Evolutionary conservation across 1,284 basidiomycete species (phyloP), one percentile per base, ranked within the genome.

Genomic region (Apiotrichum porosum): DNA sequence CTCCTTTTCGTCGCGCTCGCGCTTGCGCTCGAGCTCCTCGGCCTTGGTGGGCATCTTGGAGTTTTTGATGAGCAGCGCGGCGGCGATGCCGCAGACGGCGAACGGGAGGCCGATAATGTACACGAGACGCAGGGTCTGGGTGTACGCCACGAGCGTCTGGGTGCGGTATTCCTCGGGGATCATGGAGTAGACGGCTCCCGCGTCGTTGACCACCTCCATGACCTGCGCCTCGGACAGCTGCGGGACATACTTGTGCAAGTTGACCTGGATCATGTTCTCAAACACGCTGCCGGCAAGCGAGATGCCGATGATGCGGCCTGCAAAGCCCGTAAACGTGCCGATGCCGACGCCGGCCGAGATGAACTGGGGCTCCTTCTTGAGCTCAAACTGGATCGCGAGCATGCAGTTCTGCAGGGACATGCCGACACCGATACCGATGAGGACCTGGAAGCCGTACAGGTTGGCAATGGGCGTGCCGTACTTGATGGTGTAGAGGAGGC

Each of bases 211-310:
- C 28, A 72, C 56, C 22, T 57, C 56, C 9, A 38, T 12, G 19
- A 62, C 28, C 36, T 58, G 36, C 6, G 37, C 6, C 12, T 44
- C 42, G 1, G 62, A 48, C 4, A 72, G 49, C 9, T 40, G 42
- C 0, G 69, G 60, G 2, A 62, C 68, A 48, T 60, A 57, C 30
- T 54, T 49, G 35, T 38, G 34, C 9, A 74, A 43, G 41, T 71
- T 65, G 32, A 21, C 23, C 33, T 66, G 63, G 37, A 75, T 55
- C 58, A 65, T 60, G 56, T 73, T 73, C 33, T 62, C 62, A 44
- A 75, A 75, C 12, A 75, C 69, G 5, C 56, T 53, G n/a, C 69
- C 68, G 28, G 56, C 65, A 18, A 73, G 38, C n/a, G 68, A 71
- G 40, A 74, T 57, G 50, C 68, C 72, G 37, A 71, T 10, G 44